Evolutionary conservation across 345 rosid genomes (phyloP).

Genomic region (Zanthoxylum bungeanum): DNA sequence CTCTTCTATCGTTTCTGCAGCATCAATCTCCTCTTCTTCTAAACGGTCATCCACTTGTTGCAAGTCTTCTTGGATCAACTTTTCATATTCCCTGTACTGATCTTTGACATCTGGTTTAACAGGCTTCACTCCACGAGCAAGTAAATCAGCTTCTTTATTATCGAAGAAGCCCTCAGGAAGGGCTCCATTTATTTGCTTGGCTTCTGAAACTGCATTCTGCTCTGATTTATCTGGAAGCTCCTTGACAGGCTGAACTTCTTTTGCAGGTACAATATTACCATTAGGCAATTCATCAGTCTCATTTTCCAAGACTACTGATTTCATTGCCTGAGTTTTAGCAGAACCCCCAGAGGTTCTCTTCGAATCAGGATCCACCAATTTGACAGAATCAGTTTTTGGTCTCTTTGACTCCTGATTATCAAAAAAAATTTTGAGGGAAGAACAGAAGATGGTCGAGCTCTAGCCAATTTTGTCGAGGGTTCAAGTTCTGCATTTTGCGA

Average conservation of each 20-base stretch:
- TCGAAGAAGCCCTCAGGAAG: slow-evolving; percentile 95
- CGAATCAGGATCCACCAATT: slow-evolving; percentile 11
- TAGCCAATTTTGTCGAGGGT: slow-evolving; percentile 17
- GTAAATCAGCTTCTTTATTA: slow-evolving; percentile 91
- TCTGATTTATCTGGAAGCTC: slow-evolving; percentile 28
- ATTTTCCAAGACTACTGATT: slow-evolving; percentile 14
- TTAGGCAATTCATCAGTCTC: slow-evolving; percentile 20
- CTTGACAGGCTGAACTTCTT: slow-evolving; percentile 27
- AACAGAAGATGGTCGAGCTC: slow-evolving; percentile 30
- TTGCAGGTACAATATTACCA: slow-evolving; percentile 8
- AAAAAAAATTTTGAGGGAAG: slow-evolving; percentile 52
- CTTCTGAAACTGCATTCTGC: slow-evolving; percentile 31
- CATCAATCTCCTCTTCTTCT: slow-evolving; percentile 99
- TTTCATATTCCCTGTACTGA: slow-evolving; percentile 66
- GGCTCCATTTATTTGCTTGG: slow-evolving; percentile 53
- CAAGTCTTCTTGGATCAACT: slow-evolving; percentile 86
- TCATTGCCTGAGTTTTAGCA: slow-evolving; percentile 8
- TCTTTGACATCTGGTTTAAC: slow-evolving; percentile 74
- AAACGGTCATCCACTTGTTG: slow-evolving; percentile 80
- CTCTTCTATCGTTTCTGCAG: slow-evolving; percentile 88
- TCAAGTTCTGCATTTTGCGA: slow-evolving; percentile 13
- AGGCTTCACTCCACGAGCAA: slow-evolving; percentile 86
- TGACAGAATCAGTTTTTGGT: slow-evolving; percentile 22
- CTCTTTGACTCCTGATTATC: slow-evolving; percentile 30
- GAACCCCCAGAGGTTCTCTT: slow-evolving; percentile 10